A percentile compares a stretch with the other conserved stretches of the same genome.
phyloP scores from a whole-genome alignment of 768 basidiomycete genomes.

The Termitomyces sp. region DNA sequence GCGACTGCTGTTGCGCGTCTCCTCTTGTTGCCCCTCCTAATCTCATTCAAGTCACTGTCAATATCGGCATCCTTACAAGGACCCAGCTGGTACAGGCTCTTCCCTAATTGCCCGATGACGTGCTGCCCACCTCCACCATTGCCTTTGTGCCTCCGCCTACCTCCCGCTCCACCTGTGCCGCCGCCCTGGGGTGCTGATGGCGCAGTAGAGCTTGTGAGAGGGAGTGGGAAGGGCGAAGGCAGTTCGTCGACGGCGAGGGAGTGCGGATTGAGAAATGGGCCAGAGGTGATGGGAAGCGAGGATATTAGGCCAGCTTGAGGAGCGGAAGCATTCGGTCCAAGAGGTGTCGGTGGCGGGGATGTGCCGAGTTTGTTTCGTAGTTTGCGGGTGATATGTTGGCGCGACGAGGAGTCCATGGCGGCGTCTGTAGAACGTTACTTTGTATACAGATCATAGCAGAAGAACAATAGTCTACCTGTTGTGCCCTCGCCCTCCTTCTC shows the following conservation, averaged over 20 bases:
- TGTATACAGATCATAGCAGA: constrained; percentile 2
- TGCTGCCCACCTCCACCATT: constrained; percentile 51
- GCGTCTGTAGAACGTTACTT: constrained; percentile 43
- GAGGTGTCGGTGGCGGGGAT: constrained; percentile 74
- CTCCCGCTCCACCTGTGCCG: constrained; percentile 32
- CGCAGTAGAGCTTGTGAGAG: constrained; percentile 54
- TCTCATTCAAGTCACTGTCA: constrained; percentile 74
- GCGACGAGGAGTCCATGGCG: constrained; percentile 68
- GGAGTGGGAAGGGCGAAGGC: constrained; percentile 78
- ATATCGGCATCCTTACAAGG: constrained; percentile 63
- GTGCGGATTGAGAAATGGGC: constrained; percentile 74
- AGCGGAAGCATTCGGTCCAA: constrained; percentile 31
- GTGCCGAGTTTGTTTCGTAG: constrained; percentile 76
- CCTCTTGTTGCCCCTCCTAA: constrained; percentile 69
- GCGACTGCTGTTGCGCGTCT: constrained; percentile 34
- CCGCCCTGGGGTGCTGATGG: constrained; percentile 26
- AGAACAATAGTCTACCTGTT: constrained; percentile 46
- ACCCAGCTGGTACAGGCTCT: constrained; percentile 57
- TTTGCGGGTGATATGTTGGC: constrained; percentile 80
- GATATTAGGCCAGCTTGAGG: constrained; percentile 31
- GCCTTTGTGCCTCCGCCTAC: constrained; percentile 48
- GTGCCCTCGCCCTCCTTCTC: constrained; percentile 90
- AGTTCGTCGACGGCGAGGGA: constrained; percentile 84
- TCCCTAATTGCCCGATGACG: constrained; percentile 65
- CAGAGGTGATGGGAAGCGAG: constrained; percentile 59